Evolutionary conservation across 352 stramenopile species (phyloP).

Genomic region (Phytopythium litorale): DNA sequence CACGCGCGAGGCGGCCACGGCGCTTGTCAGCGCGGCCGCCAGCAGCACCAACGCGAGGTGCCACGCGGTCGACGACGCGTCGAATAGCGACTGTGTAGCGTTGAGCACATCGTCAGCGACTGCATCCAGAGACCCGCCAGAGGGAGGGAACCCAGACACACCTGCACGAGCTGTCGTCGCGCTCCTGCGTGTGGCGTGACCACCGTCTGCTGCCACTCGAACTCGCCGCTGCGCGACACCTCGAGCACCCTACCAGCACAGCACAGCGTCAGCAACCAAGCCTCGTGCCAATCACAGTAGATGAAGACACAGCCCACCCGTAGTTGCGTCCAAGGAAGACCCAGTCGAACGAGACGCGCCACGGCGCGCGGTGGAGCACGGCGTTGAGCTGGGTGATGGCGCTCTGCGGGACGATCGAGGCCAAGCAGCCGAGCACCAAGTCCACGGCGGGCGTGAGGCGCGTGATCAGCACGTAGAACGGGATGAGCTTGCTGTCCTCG

Average conservation of each 20-base stretch:
- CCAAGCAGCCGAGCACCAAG: constrained; percentile 15
- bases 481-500: constrained; percentile 43
- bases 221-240: constrained; percentile 19
- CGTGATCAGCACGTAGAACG: constrained; percentile 51
- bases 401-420: constrained; percentile 13
- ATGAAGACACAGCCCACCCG: constrained; percentile 20
- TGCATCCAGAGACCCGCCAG: background rate
- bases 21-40: background rate
- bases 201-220: constrained; percentile 32
- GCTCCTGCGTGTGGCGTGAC: constrained; percentile 19
- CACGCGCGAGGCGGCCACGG: background rate
- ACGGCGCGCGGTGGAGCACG: constrained; percentile 13
- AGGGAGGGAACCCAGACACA: constrained; percentile 1
- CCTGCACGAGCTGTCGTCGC: constrained; percentile 24
- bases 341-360: constrained; percentile 28
- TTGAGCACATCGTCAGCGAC: background rate
- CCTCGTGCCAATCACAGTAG: background rate
- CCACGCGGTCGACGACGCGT: background rate
- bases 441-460: constrained; percentile 29
- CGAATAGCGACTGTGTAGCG: background rate
- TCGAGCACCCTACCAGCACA: constrained; percentile 23
- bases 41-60: background rate
- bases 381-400: background rate
- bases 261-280: constrained; percentile 3
- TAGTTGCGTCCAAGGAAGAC: constrained; percentile 68